Evolutionary conservation across 768 basidiomycete genomes (phyloP).

Genomic region (Omphalotus guepiniiformis): DNA sequence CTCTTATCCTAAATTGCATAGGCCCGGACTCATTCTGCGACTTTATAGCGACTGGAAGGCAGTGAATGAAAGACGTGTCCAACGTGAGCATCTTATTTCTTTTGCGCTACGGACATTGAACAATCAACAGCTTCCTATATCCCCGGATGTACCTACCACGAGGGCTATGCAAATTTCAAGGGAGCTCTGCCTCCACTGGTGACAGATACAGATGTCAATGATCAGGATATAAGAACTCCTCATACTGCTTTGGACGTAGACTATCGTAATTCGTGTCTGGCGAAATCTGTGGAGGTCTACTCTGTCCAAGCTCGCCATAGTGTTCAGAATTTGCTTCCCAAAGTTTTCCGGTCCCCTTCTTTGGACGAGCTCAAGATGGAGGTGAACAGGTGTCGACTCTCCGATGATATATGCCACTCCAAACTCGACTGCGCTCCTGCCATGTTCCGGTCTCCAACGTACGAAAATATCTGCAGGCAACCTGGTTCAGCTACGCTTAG

Average conservation of each 20-base stretch:
- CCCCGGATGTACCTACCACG: not conserved
- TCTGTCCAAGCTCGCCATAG: slow-evolving; percentile 9
- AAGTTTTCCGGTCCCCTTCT: slow-evolving; percentile 7
- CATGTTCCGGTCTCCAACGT: not conserved
- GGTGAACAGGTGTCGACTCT: not conserved
- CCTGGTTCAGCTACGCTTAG: not conserved
- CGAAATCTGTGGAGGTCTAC: not conserved
- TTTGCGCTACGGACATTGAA: not conserved
- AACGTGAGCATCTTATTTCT: not conserved
- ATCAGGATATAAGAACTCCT: slow-evolving; percentile 31
- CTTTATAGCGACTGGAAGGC: not conserved
- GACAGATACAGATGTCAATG: slow-evolving; percentile 2
- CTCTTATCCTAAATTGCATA: not conserved
- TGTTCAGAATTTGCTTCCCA: slow-evolving; percentile 8
- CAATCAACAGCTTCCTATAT: not conserved
- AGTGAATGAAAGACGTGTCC: too few species aligned
- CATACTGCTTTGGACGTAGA: slow-evolving; percentile 18
- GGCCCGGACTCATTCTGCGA: too few species aligned
- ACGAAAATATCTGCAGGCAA: not conserved
- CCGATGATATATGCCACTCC: not conserved
- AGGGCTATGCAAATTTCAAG: not conserved
- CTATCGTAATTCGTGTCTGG: too few species aligned
- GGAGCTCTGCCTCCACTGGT: not conserved
- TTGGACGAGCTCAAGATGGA: slow-evolving; percentile 5
- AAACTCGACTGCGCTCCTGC: not conserved